Base-by-base conservation (phyloP, 176 grass and related monocot genomes). In the Typha latifolia region DNA sequence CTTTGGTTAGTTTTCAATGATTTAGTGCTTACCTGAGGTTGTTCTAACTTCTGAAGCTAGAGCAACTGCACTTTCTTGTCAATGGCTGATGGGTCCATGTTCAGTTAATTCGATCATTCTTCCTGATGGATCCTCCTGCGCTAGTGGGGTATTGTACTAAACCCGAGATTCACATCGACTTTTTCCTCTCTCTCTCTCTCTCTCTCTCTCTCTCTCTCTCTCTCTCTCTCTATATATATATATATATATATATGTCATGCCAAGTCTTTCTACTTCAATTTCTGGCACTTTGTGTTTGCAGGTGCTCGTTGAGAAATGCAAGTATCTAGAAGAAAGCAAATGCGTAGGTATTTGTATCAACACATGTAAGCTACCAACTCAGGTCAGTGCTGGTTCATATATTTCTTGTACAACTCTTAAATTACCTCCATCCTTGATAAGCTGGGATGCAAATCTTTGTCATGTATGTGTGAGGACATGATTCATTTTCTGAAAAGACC, bases 301-400 rank as follows among this genome's bases (percentile, higher is more conserved):
- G 92, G 88, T 96, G 22, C 86, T 84, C 3, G 69, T 96, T 16
- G 80, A 96, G 43, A 88, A 75, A 73, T 96, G 92, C 64, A 91
- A 81, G 62, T 96, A 89, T 77, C 68, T 96, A 48, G 92, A 91
- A 76, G 92, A 96, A 78, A 91, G 88, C 66, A 91, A 91, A 79
- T 96, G 92, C 49, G 75, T 96, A 51, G 88, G 92, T 12, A 79
- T 96, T 64, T 96, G 92, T 63, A 85, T 91, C 68, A 91, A 89
- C 74, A 96, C 92, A 0, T 96, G 92, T 77, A 96, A 96, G 66
- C 77, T 91, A 24, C 88, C 92, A 73, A 96, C 92, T 26, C 92
- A 96, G 92, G 92, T 96, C 24, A 52, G 50, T 70, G 26, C 12
- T 29, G 31, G 61, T 73, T 64, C 89, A 3, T 69, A n/a, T 69